phyloP scores from a whole-genome alignment of 495 filamentous ascomycete genomes.

The Hypoxylon fragiforme region DNA sequence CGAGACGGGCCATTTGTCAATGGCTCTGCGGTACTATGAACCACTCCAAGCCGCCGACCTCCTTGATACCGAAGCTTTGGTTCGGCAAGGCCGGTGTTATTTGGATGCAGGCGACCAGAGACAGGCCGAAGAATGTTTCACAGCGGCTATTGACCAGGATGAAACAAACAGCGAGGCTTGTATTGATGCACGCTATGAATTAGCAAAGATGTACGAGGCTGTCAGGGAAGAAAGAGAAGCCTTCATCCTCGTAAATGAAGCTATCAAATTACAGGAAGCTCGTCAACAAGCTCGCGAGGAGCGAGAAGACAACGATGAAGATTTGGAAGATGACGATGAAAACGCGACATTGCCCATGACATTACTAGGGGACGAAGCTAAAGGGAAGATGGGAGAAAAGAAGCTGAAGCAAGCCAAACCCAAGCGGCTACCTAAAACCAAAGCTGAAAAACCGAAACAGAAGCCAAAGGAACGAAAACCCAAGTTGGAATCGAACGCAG shows the following conservation, averaged over 20 bases:
- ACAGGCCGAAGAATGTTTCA: slow-evolving; percentile 75
- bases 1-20: slow-evolving; percentile 54
- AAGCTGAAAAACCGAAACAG: slow-evolving; percentile 9
- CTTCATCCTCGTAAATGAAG: slow-evolving; percentile 71
- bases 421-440: slow-evolving; percentile 23
- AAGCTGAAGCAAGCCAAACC: slow-evolving; percentile 16
- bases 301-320: slow-evolving; percentile 40
- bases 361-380: background rate
- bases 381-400: background rate
- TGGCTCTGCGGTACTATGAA: slow-evolving; percentile 75
- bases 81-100: slow-evolving; percentile 76
- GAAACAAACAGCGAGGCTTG: slow-evolving; percentile 65
- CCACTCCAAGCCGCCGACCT: slow-evolving; percentile 60
- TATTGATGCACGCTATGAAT: slow-evolving; percentile 59
- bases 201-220: slow-evolving; percentile 80
- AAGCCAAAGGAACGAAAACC: slow-evolving; percentile 16
- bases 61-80: slow-evolving; percentile 64
- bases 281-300: slow-evolving; percentile 47
- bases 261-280: slow-evolving; percentile 59
- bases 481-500: slow-evolving; percentile 2
- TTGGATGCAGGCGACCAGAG: slow-evolving; percentile 60
- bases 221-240: slow-evolving; percentile 71
- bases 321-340: slow-evolving; percentile 13
- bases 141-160: slow-evolving; percentile 70
- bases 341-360: slow-evolving; percentile 7